Evolutionary conservation across 2,329 filamentous ascomycete genomes (phyloP).

Genomic region (Akanthomyces muscarius): DNA sequence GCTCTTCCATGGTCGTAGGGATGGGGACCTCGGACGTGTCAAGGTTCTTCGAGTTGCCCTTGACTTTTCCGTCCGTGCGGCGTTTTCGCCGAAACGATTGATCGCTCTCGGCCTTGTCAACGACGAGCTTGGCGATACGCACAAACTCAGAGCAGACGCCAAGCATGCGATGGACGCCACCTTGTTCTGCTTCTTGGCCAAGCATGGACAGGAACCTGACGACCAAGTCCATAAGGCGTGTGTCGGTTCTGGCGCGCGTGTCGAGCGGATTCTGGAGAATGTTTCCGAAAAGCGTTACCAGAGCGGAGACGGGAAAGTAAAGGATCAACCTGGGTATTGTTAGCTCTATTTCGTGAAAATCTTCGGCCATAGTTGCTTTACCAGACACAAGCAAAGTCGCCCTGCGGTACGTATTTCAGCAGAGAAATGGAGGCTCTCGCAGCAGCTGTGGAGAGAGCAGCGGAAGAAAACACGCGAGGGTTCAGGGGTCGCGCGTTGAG

Average conservation of each 20-base stretch:
- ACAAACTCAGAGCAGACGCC: conserved; percentile 95
- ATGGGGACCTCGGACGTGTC: conserved; percentile 17
- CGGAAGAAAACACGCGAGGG: conserved; percentile 89
- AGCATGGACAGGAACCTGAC: conserved; percentile 88
- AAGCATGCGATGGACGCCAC: conserved; percentile 89
- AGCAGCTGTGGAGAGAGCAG: conserved; percentile 86
- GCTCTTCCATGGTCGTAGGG: conserved; percentile 22
- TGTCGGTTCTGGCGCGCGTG: conserved; percentile 79
- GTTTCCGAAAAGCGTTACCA: conserved; percentile 94
- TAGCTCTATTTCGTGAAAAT: conserved; percentile 26
- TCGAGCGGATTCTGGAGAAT: conserved; percentile 94
- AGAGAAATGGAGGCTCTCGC: conserved; percentile 89
- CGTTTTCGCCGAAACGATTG: conserved; percentile 76
- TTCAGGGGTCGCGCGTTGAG: conserved; percentile 88
- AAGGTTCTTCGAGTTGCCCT: conserved; percentile 6
- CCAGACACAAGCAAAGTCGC: conserved; percentile 94
- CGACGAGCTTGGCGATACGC: conserved; percentile 82
- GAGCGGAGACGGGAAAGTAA: conserved; percentile 92
- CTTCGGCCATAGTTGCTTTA: conserved; percentile 41
- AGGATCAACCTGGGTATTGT: conserved; percentile 65
- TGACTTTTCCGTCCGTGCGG: conserved; percentile 47
- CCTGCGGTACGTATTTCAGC: conserved; percentile 93
- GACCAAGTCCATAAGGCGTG: conserved; percentile 86
- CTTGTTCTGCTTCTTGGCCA: conserved; percentile 82
- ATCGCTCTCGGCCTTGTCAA: conserved; percentile 89